Evolutionary conservation across 1,284 basidiomycete genomes (phyloP), one percentile per base, ranked within the genome.

Genomic region (Paramarasmius palmivorus): DNA sequence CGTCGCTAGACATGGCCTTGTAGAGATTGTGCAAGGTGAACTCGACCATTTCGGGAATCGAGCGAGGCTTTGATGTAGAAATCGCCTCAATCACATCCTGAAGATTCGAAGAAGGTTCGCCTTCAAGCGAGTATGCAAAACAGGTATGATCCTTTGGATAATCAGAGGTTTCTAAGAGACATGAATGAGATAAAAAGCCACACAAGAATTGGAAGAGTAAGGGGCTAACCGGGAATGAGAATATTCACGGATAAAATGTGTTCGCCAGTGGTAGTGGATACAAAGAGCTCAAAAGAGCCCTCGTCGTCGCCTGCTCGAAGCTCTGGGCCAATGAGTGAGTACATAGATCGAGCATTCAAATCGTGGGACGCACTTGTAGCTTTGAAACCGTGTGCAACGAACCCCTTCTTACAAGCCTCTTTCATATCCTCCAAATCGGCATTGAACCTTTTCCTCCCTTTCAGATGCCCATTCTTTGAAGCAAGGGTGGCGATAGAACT

Each of bases 221-320:
- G 8, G n/a, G 20, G 60, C 73, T 45, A 56, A 77, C 82, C 82
- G 47, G 83, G 79, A 22, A 84, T 69, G n/a, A 81, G 65, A 15
- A 86, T 62, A 56, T 72, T 78, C 29, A 78, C 64, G 0, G 68
- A 59, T 22, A 78, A 59, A 23, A 76, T 59, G 39, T 68, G 68
- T 44, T 70, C 59, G 17, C 66, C 68, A 40, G 63, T 61, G 9
- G 57, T 47, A 37, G 74, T 66, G 29, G 65, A 58, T n/a, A 85
- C 67, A 9, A 62, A 59, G 32, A 83, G 68, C 50, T 82, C 74
- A 29, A 87, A 68, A 10, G 76, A 73, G 17, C 82, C 83, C 56
- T 86, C 84, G 42, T 86, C 84, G n/a, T 85, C 83, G 20, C 82
- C 82, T 22, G 71, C 45, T n/a, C 67, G 63, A 29, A 82, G 59